Base-by-base conservation (phyloP, 495 filamentous ascomycete genomes). In the Neurospora sp. region DNA sequence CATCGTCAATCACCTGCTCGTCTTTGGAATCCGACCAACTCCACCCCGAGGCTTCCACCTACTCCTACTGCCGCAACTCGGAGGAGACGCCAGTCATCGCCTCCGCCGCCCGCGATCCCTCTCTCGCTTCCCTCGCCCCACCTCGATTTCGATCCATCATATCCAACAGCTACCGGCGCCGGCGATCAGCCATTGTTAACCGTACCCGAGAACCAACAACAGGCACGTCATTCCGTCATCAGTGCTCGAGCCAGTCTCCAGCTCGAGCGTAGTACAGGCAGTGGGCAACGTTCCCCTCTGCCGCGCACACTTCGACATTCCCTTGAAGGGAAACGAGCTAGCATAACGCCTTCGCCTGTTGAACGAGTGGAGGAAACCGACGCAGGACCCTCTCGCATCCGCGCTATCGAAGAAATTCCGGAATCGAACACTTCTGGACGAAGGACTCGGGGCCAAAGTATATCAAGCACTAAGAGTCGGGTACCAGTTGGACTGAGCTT, bases 141-240 rank as follows among this genome's bases (percentile, higher is more conserved):
- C 74, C 71, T 80, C 27, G 80, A 80, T 49, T 76, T 76, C 39
- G 75, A 77, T 41, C 73, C 81, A 14, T 73, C 75, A 44, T 76
- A 85, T 70, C 76, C 80, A 39, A 78, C 75, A 71, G 81, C 77
- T 39, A 79, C 78, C 75, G 80, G 80, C 16, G 83, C 89, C 82
- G 90, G 89, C 83, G 90, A 90, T 66, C 90, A 88, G 76, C 92
- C 91, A 18, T 88, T 94, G 20, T 86, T 94, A 71, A 88, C 89
- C 14, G 86, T 92, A 40, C 88, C 91, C 69, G 91, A 93, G 75
- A 62, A 35, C 54, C 88, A 88, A 75, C 89, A 88, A 62, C 87
- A 88, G 77, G 88, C 82, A 74, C 85, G 90, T 54, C 84, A 84
- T 72, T 83, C 84, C 12, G 54, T 4, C 54, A 86, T 87, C 70